phyloP scores from a whole-genome alignment of 768 basidiomycete genomes.

The Postia placenta region DNA sequence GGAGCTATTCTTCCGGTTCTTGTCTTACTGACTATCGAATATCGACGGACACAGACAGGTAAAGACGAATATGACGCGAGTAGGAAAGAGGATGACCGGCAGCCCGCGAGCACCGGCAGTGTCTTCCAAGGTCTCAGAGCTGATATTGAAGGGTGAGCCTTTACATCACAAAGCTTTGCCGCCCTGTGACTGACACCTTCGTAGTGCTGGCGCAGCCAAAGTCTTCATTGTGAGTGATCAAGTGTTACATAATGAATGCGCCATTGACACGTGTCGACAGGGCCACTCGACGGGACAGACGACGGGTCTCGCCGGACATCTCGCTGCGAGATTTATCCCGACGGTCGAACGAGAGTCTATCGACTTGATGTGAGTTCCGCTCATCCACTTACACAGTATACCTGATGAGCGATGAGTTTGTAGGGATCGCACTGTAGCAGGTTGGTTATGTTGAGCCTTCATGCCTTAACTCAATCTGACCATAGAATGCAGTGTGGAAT shows the following conservation, averaged over 20 bases:
- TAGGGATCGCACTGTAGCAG: conserved; percentile 77
- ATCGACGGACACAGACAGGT: conserved; percentile 49
- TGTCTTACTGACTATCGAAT: neutral
- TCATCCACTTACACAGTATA: neutral
- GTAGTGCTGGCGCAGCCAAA: conserved; percentile 58
- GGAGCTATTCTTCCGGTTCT: neutral
- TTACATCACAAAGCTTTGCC: neutral
- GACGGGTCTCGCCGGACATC: conserved; percentile 68
- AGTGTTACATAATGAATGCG: neutral
- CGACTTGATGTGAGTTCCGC: conserved; percentile 65
- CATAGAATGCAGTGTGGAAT: conserved; percentile 65
- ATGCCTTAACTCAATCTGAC: conserved; percentile 2
- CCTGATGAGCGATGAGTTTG: neutral
- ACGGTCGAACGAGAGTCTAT: conserved; percentile 95
- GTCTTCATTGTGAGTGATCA: conserved; percentile 69
- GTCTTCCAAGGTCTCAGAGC: conserved; percentile 85
- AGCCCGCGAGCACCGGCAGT: conserved; percentile 60
- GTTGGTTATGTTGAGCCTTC: conserved; percentile 33
- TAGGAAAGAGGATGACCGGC: conserved; percentile 56
- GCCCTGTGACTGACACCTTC: neutral
- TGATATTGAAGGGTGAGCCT: conserved; percentile 70
- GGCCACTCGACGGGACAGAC: conserved; percentile 91
- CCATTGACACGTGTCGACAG: conserved; percentile 29
- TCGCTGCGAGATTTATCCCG: conserved; percentile 84
- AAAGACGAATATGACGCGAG: conserved; percentile 77